A percentile compares a stretch with the other conserved stretches of the same genome.
Conservation (phyloP, 1,139 yeast genomes). For the Tardiomyces depauwii region DNA sequence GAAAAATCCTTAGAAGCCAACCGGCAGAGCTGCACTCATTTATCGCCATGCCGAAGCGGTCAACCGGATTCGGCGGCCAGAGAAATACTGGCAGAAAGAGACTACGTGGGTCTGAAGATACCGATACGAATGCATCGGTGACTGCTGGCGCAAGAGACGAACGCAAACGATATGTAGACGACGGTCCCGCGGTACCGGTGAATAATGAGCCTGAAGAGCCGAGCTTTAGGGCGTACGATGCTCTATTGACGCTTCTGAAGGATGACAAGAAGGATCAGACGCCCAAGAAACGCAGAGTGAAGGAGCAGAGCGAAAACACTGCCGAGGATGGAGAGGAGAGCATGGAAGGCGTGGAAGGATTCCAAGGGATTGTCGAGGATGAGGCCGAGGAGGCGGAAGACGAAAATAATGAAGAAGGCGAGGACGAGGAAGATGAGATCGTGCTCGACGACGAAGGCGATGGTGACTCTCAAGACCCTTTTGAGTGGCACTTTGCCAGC, state of each 20-base stretch:
- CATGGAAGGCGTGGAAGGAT: slow-evolving; percentile 13
- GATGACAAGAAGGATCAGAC: slow-evolving; percentile 30
- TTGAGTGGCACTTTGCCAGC: slow-evolving; percentile 61
- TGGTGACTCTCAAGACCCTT: slow-evolving; percentile 41
- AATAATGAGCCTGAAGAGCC: background rate
- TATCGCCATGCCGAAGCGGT: background rate
- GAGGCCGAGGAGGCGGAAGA: slow-evolving; percentile 23
- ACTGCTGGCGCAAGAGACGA: background rate
- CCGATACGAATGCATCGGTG: background rate
- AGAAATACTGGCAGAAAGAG: background rate
- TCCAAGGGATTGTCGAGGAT: slow-evolving; percentile 15
- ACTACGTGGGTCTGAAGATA: background rate
- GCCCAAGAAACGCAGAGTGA: slow-evolving; percentile 14
- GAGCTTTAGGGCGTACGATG: slow-evolving; percentile 46
- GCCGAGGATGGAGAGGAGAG: slow-evolving; percentile 6
- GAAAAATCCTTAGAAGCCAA: background rate
- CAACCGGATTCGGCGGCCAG: background rate
- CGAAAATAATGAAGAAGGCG: slow-evolving; percentile 17
- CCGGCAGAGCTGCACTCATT: too few relatives aligned
- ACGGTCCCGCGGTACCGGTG: background rate
- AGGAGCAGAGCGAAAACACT: slow-evolving; percentile 16
- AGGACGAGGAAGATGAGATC: slow-evolving; percentile 22
- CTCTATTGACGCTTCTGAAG: slow-evolving; percentile 58
- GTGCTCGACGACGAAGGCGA: slow-evolving; percentile 31
- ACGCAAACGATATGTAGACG: too few relatives aligned